phyloP scores from a whole-genome alignment of 208 protist genomes.

The Trypanosoma vivax region DNA sequence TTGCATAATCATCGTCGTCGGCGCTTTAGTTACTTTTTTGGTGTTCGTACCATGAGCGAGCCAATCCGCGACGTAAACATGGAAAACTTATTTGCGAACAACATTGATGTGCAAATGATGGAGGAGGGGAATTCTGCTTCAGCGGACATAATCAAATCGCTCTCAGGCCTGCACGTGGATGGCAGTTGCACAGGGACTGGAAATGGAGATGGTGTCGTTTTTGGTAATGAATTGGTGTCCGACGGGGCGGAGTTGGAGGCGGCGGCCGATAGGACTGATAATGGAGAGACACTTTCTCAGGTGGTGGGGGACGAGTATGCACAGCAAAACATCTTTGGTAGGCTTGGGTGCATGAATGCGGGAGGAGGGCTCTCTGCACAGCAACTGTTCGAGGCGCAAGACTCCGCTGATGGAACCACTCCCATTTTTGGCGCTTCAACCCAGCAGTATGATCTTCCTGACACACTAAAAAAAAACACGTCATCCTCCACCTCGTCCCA shows the following conservation, averaged over 20 bases:
- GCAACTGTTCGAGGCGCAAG: too few relatives aligned
- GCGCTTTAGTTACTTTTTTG: neutral
- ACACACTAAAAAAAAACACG: neutral
- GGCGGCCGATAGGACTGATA: too few relatives aligned
- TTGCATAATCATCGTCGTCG: neutral
- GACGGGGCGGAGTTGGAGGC: too few relatives aligned
- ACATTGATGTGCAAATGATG: neutral
- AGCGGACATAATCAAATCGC: neutral
- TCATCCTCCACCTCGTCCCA: neutral
- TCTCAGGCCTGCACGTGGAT: neutral
- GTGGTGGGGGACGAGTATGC: too few relatives aligned
- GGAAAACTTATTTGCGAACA: neutral
- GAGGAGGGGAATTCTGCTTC: neutral
- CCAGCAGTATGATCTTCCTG: neutral
- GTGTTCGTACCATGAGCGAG: neutral
- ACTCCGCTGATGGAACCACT: conserved; percentile 4
- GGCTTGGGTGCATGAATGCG: too few relatives aligned
- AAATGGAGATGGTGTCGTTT: too few relatives aligned
- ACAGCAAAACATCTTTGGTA: too few relatives aligned
- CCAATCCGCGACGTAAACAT: neutral
- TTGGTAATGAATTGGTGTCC: too few relatives aligned
- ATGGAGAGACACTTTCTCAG: too few relatives aligned
- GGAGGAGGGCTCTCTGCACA: too few relatives aligned
- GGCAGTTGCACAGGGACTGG: too few relatives aligned
- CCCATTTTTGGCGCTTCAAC: conserved; percentile 1